phyloP scores from a whole-genome alignment of 768 basidiomycete species.

The Leccinum truebloodii region DNA sequence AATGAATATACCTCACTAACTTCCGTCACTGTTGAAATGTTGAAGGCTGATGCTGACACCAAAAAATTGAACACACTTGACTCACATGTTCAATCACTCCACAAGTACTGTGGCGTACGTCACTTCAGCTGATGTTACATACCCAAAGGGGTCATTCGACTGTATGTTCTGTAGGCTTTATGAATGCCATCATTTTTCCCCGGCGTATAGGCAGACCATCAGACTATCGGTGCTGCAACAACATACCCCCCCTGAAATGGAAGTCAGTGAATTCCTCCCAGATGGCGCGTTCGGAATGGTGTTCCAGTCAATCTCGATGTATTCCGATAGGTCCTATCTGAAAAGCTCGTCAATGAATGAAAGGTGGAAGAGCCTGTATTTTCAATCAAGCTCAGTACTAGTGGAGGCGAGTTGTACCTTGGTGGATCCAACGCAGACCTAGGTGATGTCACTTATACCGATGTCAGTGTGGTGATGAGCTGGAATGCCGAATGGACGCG shows the following conservation, averaged over 20 bases:
- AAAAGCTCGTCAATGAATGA: not conserved
- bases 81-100: too few relatives aligned
- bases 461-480: not conserved
- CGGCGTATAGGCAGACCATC: not conserved
- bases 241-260: not conserved
- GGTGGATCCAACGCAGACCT: not conserved
- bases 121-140: not conserved
- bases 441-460: not conserved
- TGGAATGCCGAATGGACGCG: not conserved
- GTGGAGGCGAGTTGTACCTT: not conserved
- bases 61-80: too few relatives aligned
- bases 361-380: not conserved
- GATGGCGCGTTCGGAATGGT: not conserved
- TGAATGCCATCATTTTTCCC: not conserved
- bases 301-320: not conserved
- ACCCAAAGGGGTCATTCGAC: not conserved
- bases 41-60: too few relatives aligned
- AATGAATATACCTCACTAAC: too few relatives aligned
- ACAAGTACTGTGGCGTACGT: too few relatives aligned
- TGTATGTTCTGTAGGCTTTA: not conserved
- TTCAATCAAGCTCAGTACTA: not conserved
- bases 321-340: not conserved
- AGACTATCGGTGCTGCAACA: not conserved
- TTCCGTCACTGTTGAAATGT: too few relatives aligned
- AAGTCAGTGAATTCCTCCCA: not conserved